Percentiles rank a stretch among this genome's conserved stretches.
Conservation (phyloP, 1,139 yeast genomes). For the Debaryomyces subglobosus region DNA sequence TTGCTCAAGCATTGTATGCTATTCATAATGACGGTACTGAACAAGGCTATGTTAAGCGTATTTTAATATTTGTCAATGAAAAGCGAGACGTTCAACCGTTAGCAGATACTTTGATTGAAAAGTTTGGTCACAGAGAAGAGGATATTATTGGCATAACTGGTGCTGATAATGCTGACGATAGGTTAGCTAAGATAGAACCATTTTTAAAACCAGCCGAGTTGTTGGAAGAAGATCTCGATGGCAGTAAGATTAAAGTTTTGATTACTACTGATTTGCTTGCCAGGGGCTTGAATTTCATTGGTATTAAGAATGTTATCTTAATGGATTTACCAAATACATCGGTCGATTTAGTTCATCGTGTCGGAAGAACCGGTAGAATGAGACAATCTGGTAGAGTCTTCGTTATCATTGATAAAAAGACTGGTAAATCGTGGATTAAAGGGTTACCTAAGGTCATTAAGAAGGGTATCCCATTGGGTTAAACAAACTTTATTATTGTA, state of each 20-base stretch:
- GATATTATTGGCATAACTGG: conserved; percentile 66
- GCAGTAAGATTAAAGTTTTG: conserved; percentile 56
- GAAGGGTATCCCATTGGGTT: conserved; percentile 49
- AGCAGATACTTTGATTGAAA: conserved; percentile 52
- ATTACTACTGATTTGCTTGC: conserved; percentile 92
- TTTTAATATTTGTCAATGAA: conserved; percentile 84
- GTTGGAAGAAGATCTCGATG: conserved; percentile 31
- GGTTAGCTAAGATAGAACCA: conserved; percentile 57
- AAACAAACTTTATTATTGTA: conserved; percentile 10
- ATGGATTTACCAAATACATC: conserved; percentile 86
- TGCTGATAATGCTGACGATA: conserved; percentile 57
- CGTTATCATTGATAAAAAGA: conserved; percentile 66
- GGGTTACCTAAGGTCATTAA: conserved; percentile 76
- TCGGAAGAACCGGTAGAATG: conserved; percentile 95
- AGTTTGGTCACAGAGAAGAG: conserved; percentile 57
- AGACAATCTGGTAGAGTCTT: conserved; percentile 87
- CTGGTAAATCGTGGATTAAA: conserved; percentile 76
- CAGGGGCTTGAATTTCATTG: conserved; percentile 85
- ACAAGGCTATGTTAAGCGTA: conserved; percentile 72
- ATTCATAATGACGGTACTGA: conserved; percentile 85
- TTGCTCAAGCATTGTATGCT: conserved; percentile 87
- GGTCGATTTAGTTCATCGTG: conserved; percentile 85
- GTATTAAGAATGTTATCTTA: conserved; percentile 78
- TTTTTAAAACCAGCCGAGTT: conserved; percentile 63
- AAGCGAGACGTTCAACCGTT: conserved; percentile 65